Base-by-base conservation (phyloP, 2,329 filamentous ascomycete genomes). In the Colletotrichum incanum region DNA sequence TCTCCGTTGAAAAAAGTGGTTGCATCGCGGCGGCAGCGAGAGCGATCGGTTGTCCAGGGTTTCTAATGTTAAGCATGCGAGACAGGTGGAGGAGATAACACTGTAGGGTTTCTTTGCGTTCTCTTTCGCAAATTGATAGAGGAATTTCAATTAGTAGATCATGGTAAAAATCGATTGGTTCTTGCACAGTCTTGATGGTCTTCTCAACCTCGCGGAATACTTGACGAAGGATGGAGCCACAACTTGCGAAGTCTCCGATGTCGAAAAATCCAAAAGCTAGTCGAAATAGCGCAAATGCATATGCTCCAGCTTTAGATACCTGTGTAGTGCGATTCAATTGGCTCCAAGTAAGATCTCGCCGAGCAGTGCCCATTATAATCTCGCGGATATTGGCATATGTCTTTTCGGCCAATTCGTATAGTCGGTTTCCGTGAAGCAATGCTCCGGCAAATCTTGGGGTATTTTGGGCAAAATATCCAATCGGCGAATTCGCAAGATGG, bases 271-370 rank as follows among this genome's bases (percentile, higher is more conserved):
- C 34, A 5, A 58, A 39, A 1, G 34, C 54, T 2, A 58, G 4
- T 4, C 1, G 0, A 8, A 58, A 39, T 0, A 26, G 2, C 5
- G 1, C 0, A 1, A 1, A 16, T 9, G 31, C 34, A 8, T 7
- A 14, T 0, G 1, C 0, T 56, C 9, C 18, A 3, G 20, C 4
- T 39, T 31, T 0, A 28, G n/a, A 23, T 26, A 14, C 2, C 1
- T 0, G 0, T 0, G 20, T 16, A 9, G 5, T 23, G 1, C 28
- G 28, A 6, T 12, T 12, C 12, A 5, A 41, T 41, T 6, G 11
- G n/a, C 34, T 18, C 54, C 54, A 58, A 23, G 11, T 2, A 41
- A 8, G n/a, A 5, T 41, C 9, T 9, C n/a, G 54, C 34, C 34
- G 20, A 2, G 54, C 34, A 20, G 34, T 26, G 5, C n/a, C 54